Base-by-base conservation (phyloP, 805 yeast species). In the Ogataea methanolica region DNA sequence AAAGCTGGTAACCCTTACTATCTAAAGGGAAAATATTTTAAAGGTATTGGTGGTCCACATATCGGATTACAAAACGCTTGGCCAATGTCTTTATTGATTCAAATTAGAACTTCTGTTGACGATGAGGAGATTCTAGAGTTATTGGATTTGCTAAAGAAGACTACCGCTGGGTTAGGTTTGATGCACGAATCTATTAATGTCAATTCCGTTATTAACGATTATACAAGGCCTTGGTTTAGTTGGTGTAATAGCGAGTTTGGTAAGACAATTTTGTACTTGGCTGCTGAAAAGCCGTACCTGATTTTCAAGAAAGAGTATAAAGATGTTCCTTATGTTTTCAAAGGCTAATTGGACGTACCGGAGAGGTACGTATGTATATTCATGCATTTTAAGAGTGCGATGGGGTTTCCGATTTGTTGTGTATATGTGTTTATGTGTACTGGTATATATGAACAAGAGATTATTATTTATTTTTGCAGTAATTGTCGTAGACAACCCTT, bases 211-310 rank as follows among this genome's bases (percentile, higher is more conserved):
- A 82, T 79, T 1, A 47, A 50, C 9, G 65, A 64, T n/a, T 90
- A 66, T 61, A 86, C 96, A 0, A 70, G 97, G 50, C 79, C 94
- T 2, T 89, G 97, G 97, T 90, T 90, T 70, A 85, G 96, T 5
- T 89, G 97, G 97, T 86, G 95, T 56, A 89, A 89, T 61, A 82
- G 95, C 1, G 96, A 90, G 65, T 88, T 89, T 68, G 96, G 90
- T 19, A 87, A 87, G 64, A 84, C 95, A 0, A 83, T 89, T n/a
- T 63, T 89, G 41, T 84, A 88, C 57, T 67, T 89, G 51, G 90
- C 92, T 2, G 68, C 74, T 48, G 69, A 85, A 44, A 86, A 85
- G 60, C 96, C 96, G 0, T 78, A 85, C 58, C 67, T 88, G 53
- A 76, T 88, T 14, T 83, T 87, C 58, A 76, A 75, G 40, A 64